phyloP scores from a whole-genome alignment of 768 basidiomycete genomes.

The Clavaria fumosa region DNA sequence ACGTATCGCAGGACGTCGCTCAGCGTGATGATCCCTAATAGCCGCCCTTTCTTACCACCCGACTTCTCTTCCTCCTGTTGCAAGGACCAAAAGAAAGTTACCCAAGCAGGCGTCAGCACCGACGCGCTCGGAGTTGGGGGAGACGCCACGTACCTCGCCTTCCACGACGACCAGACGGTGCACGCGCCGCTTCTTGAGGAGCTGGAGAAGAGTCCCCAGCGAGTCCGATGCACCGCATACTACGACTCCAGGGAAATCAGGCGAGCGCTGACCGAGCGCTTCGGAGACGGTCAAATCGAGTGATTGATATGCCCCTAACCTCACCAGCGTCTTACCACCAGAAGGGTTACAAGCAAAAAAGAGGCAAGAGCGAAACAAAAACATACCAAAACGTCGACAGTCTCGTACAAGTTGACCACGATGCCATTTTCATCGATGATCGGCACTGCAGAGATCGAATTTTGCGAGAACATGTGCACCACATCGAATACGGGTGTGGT shows the following conservation, averaged over 20 bases:
- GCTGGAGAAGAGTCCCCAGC: conserved; percentile 73
- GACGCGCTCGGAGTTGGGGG: too few species aligned
- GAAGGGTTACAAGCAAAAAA: too few species aligned
- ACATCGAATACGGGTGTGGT: conserved; percentile 92
- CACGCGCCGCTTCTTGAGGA: conserved; percentile 86
- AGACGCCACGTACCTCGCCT: too few species aligned
- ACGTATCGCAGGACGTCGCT: conserved; percentile 80
- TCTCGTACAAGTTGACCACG: conserved; percentile 94
- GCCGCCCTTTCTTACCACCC: conserved; percentile 69
- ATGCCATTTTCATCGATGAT: conserved; percentile 87
- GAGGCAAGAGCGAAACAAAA: too few species aligned
- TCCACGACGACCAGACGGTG: conserved; percentile 94
- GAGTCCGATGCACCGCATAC: conserved; percentile 91
- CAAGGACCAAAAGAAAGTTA: too few species aligned
- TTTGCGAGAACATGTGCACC: conserved; percentile 95
- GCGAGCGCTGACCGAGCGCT: conserved; percentile 80
- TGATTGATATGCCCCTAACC: conserved; percentile 88
- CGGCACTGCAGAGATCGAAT: conserved; percentile 91
- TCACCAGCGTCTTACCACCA: conserved; percentile 69
- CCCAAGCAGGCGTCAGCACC: too few species aligned
- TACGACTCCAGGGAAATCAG: conserved; percentile 94
- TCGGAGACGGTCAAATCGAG: conserved; percentile 88
- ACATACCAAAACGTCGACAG: conserved; percentile 94
- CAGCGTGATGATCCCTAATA: conserved; percentile 77
- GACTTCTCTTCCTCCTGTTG: conserved; percentile 61